A percentile compares a stretch with the other conserved stretches of the same genome.
Evolutionary conservation across 2,329 filamentous ascomycete genomes (phyloP).

Genomic region (Pezicula neosporulosa): DNA sequence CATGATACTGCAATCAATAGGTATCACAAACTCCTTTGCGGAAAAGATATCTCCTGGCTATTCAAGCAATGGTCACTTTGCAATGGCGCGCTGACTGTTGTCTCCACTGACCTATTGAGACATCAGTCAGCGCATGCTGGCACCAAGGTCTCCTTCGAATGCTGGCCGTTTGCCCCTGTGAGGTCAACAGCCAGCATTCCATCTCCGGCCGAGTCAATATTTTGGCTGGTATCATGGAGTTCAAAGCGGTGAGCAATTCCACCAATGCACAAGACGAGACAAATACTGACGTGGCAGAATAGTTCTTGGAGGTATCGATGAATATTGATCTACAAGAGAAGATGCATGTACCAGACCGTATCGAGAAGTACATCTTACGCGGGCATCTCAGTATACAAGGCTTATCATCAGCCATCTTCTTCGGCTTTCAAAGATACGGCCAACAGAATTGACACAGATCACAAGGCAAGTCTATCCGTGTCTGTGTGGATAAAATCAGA

Average conservation of each 20-base stretch:
- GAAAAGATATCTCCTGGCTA: slow-evolving; percentile 18
- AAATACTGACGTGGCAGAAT: slow-evolving; percentile 12
- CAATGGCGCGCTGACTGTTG: no score
- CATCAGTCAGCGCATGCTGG: slow-evolving; percentile 9
- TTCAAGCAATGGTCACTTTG: slow-evolving; percentile 5
- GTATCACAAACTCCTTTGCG: slow-evolving; percentile 22
- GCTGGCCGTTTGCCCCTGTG: slow-evolving; percentile 7
- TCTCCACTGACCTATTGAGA: not conserved
- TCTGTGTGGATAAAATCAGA: no score
- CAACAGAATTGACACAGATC: no score
- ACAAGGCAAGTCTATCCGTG: no score
- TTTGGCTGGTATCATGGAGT: no score
- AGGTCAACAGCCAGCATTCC: no score
- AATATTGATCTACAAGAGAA: slow-evolving; percentile 82
- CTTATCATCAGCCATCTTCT: no score
- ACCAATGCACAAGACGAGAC: not conserved
- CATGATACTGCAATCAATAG: slow-evolving; percentile 10
- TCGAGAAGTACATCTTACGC: slow-evolving; percentile 97
- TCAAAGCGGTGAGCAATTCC: slow-evolving; percentile 61
- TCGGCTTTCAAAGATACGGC: no score
- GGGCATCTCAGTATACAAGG: no score
- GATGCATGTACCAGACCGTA: slow-evolving; percentile 48
- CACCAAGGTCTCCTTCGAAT: slow-evolving; percentile 18
- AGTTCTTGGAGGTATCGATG: slow-evolving; percentile 92
- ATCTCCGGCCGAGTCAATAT: no score